These are phyloP conservation scores for Nelumbo lutea DNA, from an alignment of 164 flowering plant genomes.

Conservation along the genomic window DNA sequence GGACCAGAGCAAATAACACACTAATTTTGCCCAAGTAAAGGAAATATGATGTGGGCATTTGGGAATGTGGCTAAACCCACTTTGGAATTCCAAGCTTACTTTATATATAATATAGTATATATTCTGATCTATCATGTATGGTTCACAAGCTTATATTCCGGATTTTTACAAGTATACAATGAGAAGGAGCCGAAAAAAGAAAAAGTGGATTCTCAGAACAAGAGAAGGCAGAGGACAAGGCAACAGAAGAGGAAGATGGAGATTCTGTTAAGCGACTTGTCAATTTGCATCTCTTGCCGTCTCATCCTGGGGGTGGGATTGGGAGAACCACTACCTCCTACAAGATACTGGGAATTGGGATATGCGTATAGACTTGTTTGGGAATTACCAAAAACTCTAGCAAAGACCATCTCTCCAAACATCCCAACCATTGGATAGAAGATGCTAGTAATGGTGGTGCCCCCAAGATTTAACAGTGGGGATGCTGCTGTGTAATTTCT, in stretches of 20 bases:
- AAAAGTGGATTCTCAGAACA: slow-evolving; percentile 27
- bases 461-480: slow-evolving; percentile 20
- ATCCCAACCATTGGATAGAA: slow-evolving; percentile 38
- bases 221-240: slow-evolving; percentile 40
- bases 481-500: slow-evolving; percentile 16
- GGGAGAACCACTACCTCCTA: slow-evolving; percentile 11
- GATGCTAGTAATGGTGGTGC: slow-evolving; percentile 14
- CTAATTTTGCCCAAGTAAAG: too few species aligned
- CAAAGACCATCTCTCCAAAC: slow-evolving; percentile 52
- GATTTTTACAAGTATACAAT: slow-evolving; percentile 5
- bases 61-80: too few species aligned
- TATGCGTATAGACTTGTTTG: slow-evolving; percentile 23
- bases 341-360: slow-evolving; percentile 23
- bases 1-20: too few species aligned
- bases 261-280: slow-evolving; percentile 40
- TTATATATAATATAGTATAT: too few species aligned
- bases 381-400: slow-evolving; percentile 46
- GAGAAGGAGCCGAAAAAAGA: not conserved
- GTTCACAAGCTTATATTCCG: too few species aligned
- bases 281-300: slow-evolving; percentile 38
- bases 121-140: too few species aligned
- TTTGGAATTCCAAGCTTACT: too few species aligned
- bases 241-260: slow-evolving; percentile 51
- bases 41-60: too few species aligned
- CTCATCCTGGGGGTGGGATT: slow-evolving; percentile 20